Percentiles rank a stretch among this genome's conserved stretches.
These are phyloP conservation scores for Truncatella angustata DNA, from an alignment of 2,329 filamentous ascomycete species.

Conservation along the genomic window DNA sequence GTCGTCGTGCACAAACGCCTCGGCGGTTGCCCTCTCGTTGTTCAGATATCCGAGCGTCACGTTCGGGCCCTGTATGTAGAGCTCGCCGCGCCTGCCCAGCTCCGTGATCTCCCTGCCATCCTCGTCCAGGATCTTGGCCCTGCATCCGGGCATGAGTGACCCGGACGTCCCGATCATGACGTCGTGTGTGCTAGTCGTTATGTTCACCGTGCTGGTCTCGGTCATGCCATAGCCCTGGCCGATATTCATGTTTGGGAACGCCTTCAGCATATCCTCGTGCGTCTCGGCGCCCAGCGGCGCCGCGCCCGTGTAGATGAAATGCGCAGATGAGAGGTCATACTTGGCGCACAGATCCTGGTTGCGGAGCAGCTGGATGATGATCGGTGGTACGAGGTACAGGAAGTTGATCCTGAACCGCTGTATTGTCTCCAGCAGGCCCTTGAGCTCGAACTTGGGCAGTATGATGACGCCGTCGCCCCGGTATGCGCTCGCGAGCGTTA, in stretches of 20 bases:
- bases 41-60: slow-evolving; percentile 82
- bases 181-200: slow-evolving; percentile 58
- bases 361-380: slow-evolving; percentile 74
- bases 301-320: slow-evolving; percentile 68
- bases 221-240: slow-evolving; percentile 75
- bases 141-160: slow-evolving; percentile 62
- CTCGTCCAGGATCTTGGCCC: slow-evolving; percentile 63
- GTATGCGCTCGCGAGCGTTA: slow-evolving; percentile 63
- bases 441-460: slow-evolving; percentile 71
- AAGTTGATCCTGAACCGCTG: slow-evolving; percentile 64
- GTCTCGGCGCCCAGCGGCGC: slow-evolving; percentile 76
- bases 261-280: slow-evolving; percentile 47
- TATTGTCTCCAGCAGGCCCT: slow-evolving; percentile 58
- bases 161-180: slow-evolving; percentile 72
- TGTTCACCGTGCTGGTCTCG: slow-evolving; percentile 72
- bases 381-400: slow-evolving; percentile 72
- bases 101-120: slow-evolving; percentile 69
- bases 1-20: slow-evolving; percentile 69
- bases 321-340: slow-evolving; percentile 70
- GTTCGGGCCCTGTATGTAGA: slow-evolving; percentile 74
- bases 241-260: slow-evolving; percentile 54
- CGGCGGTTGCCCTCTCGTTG: slow-evolving; percentile 77
- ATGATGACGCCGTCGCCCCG: slow-evolving; percentile 71
- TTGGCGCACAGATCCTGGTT: slow-evolving; percentile 58
- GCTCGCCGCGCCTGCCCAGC: slow-evolving; percentile 70